Conservation (phyloP, 805 yeast species). For the Lipomyces mesembrius region DNA sequence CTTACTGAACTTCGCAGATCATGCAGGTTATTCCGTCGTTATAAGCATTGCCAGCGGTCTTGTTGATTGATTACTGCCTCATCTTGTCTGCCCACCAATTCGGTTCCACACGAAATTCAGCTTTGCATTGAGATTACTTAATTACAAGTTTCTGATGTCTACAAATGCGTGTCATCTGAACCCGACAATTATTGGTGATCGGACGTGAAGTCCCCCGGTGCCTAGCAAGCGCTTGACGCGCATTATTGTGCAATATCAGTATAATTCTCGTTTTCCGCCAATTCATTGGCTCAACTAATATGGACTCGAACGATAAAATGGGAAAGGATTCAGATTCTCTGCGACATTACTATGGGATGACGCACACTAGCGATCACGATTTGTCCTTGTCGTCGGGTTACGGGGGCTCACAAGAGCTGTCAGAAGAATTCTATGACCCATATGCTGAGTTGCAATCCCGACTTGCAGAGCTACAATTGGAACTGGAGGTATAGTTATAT, state of each 20-base stretch:
- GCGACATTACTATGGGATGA: neutral
- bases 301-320: neutral
- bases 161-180: neutral
- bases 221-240: neutral
- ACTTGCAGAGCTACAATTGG: constrained; percentile 22
- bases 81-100: neutral
- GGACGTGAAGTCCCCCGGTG: neutral
- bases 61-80: neutral
- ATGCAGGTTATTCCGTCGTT: too few relatives aligned
- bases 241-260: neutral
- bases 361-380: neutral
- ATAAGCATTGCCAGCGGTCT: too few relatives aligned
- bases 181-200: neutral
- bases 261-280: neutral
- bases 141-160: neutral
- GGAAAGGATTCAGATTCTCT: neutral
- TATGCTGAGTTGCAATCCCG: constrained; percentile 19
- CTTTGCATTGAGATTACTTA: neutral
- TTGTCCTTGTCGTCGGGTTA: neutral
- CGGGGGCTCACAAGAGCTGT: neutral
- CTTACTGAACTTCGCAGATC: too few relatives aligned
- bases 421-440: neutral
- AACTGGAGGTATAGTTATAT: constrained; percentile 17
- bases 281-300: neutral
- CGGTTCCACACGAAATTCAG: too few relatives aligned